Conservation (phyloP, 148 eudicot species). For the Vaccinium vitisidaea region DNA sequence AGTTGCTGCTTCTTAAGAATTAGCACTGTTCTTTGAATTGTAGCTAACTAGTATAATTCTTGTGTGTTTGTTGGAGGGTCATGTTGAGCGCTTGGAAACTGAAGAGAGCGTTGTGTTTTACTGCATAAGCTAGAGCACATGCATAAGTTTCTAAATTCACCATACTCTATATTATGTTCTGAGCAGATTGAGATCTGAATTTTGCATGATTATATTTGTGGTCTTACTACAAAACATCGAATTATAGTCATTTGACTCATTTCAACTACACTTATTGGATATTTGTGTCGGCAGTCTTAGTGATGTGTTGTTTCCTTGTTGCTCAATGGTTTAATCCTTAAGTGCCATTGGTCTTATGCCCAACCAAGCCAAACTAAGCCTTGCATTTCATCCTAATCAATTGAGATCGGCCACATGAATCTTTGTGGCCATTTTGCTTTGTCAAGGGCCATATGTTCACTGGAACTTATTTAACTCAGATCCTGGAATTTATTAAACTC, state of each 20-base stretch:
- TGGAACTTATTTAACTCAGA: not conserved
- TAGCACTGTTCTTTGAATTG: too few species aligned
- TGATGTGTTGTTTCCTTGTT: not conserved
- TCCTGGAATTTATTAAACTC: not conserved
- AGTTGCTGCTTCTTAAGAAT: too few species aligned
- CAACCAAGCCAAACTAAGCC: not conserved
- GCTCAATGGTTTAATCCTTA: not conserved
- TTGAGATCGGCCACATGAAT: not conserved
- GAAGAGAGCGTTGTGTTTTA: not conserved
- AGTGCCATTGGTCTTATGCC: not conserved
- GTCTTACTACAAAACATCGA: not conserved
- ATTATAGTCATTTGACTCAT: too few species aligned
- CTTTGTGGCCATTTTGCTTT: not conserved
- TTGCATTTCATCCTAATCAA: not conserved
- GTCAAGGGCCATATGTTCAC: not conserved
- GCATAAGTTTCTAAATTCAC: not conserved
- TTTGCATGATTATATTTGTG: not conserved
- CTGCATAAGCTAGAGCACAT: not conserved
- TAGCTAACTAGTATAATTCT: too few species aligned
- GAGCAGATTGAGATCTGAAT: not conserved
- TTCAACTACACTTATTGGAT: not conserved
- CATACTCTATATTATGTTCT: not conserved
- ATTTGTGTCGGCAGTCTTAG: not conserved
- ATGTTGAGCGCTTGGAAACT: too few species aligned
- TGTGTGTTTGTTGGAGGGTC: too few species aligned